Evolutionary conservation across 179 eudicot species (phyloP).

Genomic region (Actinidia polygama): DNA sequence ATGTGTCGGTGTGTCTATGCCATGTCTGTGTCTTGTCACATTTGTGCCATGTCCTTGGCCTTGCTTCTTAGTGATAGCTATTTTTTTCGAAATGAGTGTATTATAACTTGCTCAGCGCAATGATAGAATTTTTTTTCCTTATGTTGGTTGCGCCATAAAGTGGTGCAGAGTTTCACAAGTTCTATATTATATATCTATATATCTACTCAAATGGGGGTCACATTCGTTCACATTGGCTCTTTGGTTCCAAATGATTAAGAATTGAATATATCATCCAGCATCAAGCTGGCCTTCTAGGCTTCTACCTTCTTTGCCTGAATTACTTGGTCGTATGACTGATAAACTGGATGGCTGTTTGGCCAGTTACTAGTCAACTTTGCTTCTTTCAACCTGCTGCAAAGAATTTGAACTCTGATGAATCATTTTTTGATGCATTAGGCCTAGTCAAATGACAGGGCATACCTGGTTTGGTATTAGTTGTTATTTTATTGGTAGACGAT

Average conservation of each 20-base stretch:
- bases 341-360: conserved; percentile 3
- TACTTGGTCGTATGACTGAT: not conserved
- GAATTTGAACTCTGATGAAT: not conserved
- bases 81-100: not conserved
- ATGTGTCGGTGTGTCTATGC: too few relatives aligned
- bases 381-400: not conserved
- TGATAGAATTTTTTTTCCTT: not conserved
- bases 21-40: too few relatives aligned
- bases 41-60: too few relatives aligned
- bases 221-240: too few relatives aligned
- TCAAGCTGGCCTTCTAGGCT: not conserved
- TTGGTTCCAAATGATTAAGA: not conserved
- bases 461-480: not conserved
- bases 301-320: not conserved
- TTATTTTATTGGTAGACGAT: too few relatives aligned
- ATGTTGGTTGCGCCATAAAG: not conserved
- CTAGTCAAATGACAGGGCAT: not conserved
- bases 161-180: not conserved
- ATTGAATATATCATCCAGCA: not conserved
- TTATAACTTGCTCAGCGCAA: not conserved
- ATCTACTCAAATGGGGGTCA: too few relatives aligned
- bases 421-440: not conserved
- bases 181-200: not conserved
- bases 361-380: not conserved
- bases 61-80: not conserved